Evolutionary conservation across 2,329 filamentous ascomycete genomes (phyloP).

Genomic region (Xylariaceae sp.): DNA sequence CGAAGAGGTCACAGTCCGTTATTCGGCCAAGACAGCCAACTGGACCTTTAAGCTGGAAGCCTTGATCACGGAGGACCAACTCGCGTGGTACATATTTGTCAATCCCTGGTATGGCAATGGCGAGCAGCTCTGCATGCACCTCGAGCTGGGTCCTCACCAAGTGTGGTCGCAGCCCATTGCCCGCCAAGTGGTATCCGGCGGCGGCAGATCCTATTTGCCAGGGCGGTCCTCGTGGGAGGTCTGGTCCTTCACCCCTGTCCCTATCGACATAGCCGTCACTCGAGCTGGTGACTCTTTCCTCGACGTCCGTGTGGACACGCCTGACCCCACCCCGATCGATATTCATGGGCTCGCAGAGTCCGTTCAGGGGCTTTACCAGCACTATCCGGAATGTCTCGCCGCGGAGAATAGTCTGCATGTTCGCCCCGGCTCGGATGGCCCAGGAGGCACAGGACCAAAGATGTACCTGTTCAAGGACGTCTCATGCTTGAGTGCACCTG

Average conservation of each 20-base stretch:
- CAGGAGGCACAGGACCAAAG: conserved; percentile 1
- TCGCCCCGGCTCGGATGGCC: not conserved
- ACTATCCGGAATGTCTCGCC: conserved; percentile 26
- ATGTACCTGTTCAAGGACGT: conserved; percentile 31
- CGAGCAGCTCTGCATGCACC: conserved; percentile 2
- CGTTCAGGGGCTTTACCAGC: conserved; percentile 16
- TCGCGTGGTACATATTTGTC: conserved; percentile 25
- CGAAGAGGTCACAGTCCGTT: conserved; percentile 24
- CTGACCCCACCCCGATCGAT: conserved; percentile 4
- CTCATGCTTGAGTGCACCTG: conserved; percentile 13
- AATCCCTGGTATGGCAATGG: conserved; percentile 13
- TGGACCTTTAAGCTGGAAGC: conserved; percentile 20
- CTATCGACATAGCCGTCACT: conserved; percentile 19
- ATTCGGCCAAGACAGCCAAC: conserved; percentile 12
- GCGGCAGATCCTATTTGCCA: conserved; percentile 1
- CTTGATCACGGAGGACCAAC: conserved; percentile 14
- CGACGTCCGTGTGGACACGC: not conserved
- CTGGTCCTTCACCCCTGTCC: conserved; percentile 10
- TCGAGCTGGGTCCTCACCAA: conserved; percentile 3
- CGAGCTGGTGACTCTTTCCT: conserved; percentile 1
- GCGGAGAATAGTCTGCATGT: conserved; percentile 28
- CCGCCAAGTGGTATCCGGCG: conserved; percentile 7
- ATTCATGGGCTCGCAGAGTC: conserved; percentile 3
- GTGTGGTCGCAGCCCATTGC: conserved; percentile 15
- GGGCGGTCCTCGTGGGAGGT: conserved; percentile 12